Evolutionary conservation across 2,329 filamentous ascomycete species (phyloP).

Genomic region (Apiospora rasikravindrae): DNA sequence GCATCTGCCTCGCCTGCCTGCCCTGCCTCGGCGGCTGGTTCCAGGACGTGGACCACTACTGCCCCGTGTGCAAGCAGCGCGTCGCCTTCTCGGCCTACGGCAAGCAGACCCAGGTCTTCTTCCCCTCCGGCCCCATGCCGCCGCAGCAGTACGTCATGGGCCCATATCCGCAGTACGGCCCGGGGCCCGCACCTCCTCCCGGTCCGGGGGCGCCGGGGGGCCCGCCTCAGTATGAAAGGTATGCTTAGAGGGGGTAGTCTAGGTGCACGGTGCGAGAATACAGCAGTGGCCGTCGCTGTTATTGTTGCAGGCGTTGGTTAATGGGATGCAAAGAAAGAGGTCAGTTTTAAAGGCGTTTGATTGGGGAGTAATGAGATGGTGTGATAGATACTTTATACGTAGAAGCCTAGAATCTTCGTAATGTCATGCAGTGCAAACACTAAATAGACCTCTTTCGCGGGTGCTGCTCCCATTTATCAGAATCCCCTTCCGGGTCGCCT

Average conservation of each 20-base stretch:
- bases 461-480: background rate
- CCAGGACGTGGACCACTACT: constrained; percentile 19
- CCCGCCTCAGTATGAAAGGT: constrained; percentile 5
- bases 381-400: background rate
- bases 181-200: background rate
- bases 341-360: background rate
- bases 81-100: constrained; percentile 10
- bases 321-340: no score
- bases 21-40: constrained; percentile 24
- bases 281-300: background rate
- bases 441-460: background rate
- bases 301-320: background rate
- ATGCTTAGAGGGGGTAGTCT: background rate
- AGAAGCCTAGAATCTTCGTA: background rate
- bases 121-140: background rate
- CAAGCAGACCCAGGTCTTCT: constrained; percentile 6
- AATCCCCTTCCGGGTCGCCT: background rate
- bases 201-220: background rate
- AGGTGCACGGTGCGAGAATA: background rate
- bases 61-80: constrained; percentile 15
- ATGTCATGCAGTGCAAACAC: background rate
- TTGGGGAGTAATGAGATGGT: background rate
- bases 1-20: constrained; percentile 23
- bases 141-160: constrained; percentile 16
- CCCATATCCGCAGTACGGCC: background rate